Conservation (phyloP, 805 yeast species). For the Danielia oregonensis region DNA sequence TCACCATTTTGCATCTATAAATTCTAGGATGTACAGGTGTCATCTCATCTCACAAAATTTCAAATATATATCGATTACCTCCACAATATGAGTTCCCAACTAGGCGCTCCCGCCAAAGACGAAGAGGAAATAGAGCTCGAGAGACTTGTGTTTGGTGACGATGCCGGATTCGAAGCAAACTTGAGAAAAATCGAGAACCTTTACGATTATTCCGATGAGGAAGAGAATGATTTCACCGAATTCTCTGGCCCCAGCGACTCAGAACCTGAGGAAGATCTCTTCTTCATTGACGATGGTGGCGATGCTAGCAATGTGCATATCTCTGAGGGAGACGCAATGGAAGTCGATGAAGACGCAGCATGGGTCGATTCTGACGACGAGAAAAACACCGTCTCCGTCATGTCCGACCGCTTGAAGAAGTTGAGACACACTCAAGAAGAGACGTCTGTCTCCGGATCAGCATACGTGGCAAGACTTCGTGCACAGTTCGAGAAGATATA, state of each 20-base stretch:
- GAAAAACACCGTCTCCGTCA: slow-evolving; percentile 55
- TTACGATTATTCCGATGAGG: slow-evolving; percentile 42
- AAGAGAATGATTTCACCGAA: slow-evolving; percentile 1
- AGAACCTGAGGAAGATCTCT: slow-evolving; percentile 36
- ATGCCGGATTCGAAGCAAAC: slow-evolving; percentile 65
- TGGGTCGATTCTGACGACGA: slow-evolving; percentile 97
- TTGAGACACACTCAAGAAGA: slow-evolving; percentile 62
- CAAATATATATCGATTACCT: neutral
- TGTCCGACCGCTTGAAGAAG: slow-evolving; percentile 62
- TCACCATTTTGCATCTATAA: neutral
- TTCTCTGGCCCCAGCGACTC: slow-evolving; percentile 23
- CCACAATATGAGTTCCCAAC: slow-evolving; percentile 1
- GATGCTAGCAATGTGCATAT: slow-evolving; percentile 22
- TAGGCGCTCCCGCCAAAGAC: slow-evolving; percentile 63
- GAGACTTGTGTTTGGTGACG: slow-evolving; percentile 85
- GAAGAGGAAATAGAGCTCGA: slow-evolving; percentile 79
- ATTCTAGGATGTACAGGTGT: slow-evolving; percentile 1
- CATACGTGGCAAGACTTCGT: slow-evolving; percentile 62
- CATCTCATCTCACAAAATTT: slow-evolving; percentile 13
- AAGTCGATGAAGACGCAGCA: slow-evolving; percentile 28
- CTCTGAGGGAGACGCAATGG: slow-evolving; percentile 14
- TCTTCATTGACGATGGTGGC: slow-evolving; percentile 43
- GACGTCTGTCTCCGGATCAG: slow-evolving; percentile 49
- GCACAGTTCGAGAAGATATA: slow-evolving; percentile 69
- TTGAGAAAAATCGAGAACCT: slow-evolving; percentile 59